These are phyloP conservation scores for Plasmodium billcollinsi DNA, from an alignment of 169 alveolate genomes.

Conservation along the genomic window DNA sequence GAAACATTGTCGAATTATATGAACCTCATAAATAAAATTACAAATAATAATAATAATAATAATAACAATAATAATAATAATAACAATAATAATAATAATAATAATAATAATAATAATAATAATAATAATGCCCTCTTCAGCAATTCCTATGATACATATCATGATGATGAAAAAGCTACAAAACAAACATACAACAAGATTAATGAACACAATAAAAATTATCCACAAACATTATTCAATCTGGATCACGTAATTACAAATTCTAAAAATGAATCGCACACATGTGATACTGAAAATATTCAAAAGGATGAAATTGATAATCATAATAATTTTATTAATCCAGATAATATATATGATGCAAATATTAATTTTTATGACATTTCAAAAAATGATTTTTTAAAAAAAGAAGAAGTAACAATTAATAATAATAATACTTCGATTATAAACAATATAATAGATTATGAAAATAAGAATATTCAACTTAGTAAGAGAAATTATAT, in stretches of 20 bases:
- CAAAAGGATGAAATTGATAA: neutral
- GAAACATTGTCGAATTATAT: conserved; percentile 30
- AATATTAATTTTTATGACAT: neutral
- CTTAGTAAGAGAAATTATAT: conserved; percentile 16
- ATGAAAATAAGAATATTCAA: conserved; percentile 3
- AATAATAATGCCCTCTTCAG: neutral
- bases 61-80: neutral
- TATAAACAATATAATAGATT: neutral
- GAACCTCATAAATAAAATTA: conserved; percentile 48
- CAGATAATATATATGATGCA: neutral
- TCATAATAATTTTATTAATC: neutral
- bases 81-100: neutral
- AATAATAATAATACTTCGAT: neutral
- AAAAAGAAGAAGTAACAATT: neutral
- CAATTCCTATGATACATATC: too few relatives aligned
- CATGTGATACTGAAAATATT: too few relatives aligned
- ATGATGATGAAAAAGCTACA: too few relatives aligned
- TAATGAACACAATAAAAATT: too few relatives aligned
- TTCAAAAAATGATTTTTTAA: neutral
- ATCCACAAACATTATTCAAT: too few relatives aligned
- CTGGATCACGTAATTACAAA: too few relatives aligned
- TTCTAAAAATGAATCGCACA: too few relatives aligned
- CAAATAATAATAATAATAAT: conserved; percentile 17
- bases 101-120: neutral
- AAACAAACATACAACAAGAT: too few relatives aligned